Conservation (phyloP, 306 rosid species). For the Abrus pulchellus region DNA sequence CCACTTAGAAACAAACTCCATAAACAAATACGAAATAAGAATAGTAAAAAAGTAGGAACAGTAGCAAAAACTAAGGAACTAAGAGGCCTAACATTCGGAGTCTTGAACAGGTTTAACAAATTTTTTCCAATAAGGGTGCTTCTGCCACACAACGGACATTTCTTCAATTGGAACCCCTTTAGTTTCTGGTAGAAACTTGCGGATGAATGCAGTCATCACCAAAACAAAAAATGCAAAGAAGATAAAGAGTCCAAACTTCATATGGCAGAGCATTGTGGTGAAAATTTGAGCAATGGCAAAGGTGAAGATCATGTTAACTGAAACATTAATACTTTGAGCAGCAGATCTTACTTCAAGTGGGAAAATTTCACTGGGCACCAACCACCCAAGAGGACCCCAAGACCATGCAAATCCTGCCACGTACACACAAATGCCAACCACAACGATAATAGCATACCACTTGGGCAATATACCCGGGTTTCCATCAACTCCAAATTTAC, state of each 20-base stretch:
- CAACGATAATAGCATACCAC: background rate
- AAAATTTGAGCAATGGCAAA: constrained; percentile 16
- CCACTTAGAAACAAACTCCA: too few species aligned
- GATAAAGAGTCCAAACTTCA: background rate
- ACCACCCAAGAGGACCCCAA: constrained; percentile 2
- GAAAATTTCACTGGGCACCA: constrained; percentile 17
- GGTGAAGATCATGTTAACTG: background rate
- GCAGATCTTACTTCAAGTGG: background rate
- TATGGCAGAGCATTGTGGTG: background rate
- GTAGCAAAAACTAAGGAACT: too few species aligned
- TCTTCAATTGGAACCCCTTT: background rate
- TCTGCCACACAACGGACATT: background rate
- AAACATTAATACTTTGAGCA: background rate
- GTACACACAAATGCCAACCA: background rate
- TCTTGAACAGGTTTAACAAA: background rate
- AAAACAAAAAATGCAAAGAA: background rate
- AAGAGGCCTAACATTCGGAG: too few species aligned
- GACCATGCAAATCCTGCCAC: constrained; percentile 6
- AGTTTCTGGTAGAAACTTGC: background rate
- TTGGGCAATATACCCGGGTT: background rate
- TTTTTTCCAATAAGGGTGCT: background rate
- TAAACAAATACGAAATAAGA: too few species aligned
- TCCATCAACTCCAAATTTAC: background rate
- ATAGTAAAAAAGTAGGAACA: too few species aligned
- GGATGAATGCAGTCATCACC: background rate